Conservation (phyloP, 371 early-diverging fungal genomes). For the Globomyces sp. region DNA sequence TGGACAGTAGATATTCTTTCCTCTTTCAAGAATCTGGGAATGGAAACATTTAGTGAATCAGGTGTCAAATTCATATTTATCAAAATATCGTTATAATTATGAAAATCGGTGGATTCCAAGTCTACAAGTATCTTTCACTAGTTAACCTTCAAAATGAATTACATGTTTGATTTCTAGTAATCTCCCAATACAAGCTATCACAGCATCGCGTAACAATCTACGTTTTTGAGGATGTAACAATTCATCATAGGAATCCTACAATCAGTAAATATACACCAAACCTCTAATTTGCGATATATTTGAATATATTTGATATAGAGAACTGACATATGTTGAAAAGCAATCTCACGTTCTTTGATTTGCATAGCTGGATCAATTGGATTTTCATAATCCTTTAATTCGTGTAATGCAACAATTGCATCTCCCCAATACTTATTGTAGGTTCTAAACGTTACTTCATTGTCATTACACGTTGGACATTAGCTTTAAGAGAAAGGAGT, state of each 20-base stretch:
- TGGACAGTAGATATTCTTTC: slow-evolving; percentile 39
- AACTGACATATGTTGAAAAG: slow-evolving; percentile 49
- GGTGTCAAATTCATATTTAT: slow-evolving; percentile 53
- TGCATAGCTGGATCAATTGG: slow-evolving; percentile 43
- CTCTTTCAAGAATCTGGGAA: slow-evolving; percentile 49
- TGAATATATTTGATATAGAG: slow-evolving; percentile 54
- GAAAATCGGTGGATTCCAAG: slow-evolving; percentile 46
- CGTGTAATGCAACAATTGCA: slow-evolving; percentile 38
- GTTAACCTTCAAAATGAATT: neutral
- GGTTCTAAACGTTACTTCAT: slow-evolving; percentile 31
- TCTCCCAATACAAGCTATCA: slow-evolving; percentile 48
- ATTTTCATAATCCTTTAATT: slow-evolving; percentile 49
- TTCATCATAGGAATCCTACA: slow-evolving; percentile 50
- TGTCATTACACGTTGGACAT: slow-evolving; percentile 7
- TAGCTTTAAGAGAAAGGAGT: neutral
- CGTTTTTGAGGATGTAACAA: slow-evolving; percentile 58
- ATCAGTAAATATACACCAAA: slow-evolving; percentile 20
- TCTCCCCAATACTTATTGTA: slow-evolving; percentile 48
- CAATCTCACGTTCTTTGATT: slow-evolving; percentile 48
- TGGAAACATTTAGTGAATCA: slow-evolving; percentile 42
- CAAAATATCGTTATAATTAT: slow-evolving; percentile 42
- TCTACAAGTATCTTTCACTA: slow-evolving; percentile 48
- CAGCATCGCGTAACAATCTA: slow-evolving; percentile 45
- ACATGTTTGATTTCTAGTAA: slow-evolving; percentile 54
- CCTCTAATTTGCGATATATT: slow-evolving; percentile 46